Evolutionary conservation across 2,329 filamentous ascomycete genomes (phyloP).

Genomic region (Pseudogymnoascus sp.): DNA sequence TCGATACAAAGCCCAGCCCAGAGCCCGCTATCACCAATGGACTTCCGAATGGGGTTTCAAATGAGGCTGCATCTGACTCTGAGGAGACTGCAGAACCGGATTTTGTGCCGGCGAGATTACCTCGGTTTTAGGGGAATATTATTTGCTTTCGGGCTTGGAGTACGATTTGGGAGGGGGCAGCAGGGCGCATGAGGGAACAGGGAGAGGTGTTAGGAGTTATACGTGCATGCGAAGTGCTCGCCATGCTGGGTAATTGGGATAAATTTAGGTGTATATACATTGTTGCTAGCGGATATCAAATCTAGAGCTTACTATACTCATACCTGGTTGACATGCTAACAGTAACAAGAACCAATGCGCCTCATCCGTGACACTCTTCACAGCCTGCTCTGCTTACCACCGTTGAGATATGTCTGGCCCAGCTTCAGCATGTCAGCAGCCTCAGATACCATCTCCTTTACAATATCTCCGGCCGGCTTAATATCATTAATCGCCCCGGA

Average conservation of each 20-base stretch:
- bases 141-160: not conserved
- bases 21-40: not conserved
- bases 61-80: slow-evolving; percentile 2
- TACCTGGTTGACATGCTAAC: slow-evolving; percentile 5
- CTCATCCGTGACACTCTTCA: slow-evolving; percentile 11
- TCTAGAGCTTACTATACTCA: slow-evolving; percentile 3
- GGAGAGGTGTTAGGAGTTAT: slow-evolving; percentile 17
- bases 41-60: not conserved
- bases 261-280: slow-evolving; percentile 3
- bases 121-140: slow-evolving; percentile 37
- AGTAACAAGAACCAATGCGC: not conserved
- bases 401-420: slow-evolving; percentile 51
- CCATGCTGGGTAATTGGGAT: slow-evolving; percentile 17
- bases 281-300: not conserved
- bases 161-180: not conserved
- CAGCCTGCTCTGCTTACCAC: slow-evolving; percentile 30
- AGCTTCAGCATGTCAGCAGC: slow-evolving; percentile 60
- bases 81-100: slow-evolving; percentile 24
- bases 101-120: slow-evolving; percentile 53
- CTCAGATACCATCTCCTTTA: slow-evolving; percentile 82
- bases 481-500: slow-evolving; percentile 69
- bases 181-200: slow-evolving; percentile 1
- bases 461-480: slow-evolving; percentile 73
- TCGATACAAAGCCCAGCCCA: not conserved
- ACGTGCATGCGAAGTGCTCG: slow-evolving; percentile 29